A percentile compares a stretch with the other conserved stretches of the same genome.
Conservation (phyloP, 148 eudicot genomes). For the Diospyros lotus region DNA sequence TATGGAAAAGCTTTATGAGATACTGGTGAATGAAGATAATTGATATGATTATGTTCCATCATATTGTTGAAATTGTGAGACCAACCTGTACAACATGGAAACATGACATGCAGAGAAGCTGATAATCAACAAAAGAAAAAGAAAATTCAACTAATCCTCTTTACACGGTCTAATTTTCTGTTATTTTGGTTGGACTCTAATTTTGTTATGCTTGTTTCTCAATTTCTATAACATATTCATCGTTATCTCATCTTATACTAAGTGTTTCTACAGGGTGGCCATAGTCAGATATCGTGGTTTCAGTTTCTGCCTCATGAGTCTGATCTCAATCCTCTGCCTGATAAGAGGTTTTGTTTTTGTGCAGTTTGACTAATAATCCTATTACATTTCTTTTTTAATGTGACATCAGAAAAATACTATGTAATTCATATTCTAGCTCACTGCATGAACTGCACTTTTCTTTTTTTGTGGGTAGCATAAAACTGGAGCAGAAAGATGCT, state of each 20-base stretch:
- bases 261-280: slow-evolving; percentile 66
- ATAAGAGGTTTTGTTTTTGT: slow-evolving; percentile 49
- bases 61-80: too few relatives aligned
- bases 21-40: too few relatives aligned
- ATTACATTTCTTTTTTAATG: not conserved
- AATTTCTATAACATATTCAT: not conserved
- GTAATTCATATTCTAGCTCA: not conserved
- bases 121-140: too few relatives aligned
- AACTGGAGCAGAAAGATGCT: slow-evolving; percentile 58
- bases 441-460: slow-evolving; percentile 12
- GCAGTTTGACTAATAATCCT: not conserved
- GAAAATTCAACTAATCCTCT: not conserved
- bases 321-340: slow-evolving; percentile 48
- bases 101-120: too few relatives aligned
- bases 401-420: not conserved
- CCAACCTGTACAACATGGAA: too few relatives aligned
- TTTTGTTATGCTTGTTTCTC: not conserved
- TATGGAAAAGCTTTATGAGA: too few relatives aligned
- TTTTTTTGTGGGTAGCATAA: slow-evolving; percentile 34
- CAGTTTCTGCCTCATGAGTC: slow-evolving; percentile 80
- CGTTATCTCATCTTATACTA: slow-evolving; percentile 3
- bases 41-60: too few relatives aligned
- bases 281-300: slow-evolving; percentile 86
- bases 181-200: not conserved
- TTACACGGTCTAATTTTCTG: not conserved